These are phyloP conservation scores for Plasmodium vivax DNA, from an alignment of 169 alveolate genomes.

Conservation along the genomic window DNA sequence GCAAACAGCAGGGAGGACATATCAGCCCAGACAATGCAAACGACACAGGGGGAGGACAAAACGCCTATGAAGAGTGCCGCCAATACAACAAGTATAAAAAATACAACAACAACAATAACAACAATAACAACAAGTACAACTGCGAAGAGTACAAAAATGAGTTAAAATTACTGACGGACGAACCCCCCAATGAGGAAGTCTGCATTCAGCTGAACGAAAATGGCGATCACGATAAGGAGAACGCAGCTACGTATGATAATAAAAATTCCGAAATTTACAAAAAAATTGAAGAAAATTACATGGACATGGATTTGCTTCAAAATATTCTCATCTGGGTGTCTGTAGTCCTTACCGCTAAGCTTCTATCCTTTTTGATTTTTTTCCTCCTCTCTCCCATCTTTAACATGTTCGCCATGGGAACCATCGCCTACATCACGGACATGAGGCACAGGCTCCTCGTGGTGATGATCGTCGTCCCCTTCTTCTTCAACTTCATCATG, in stretches of 20 bases:
- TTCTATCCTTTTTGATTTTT: slow-evolving; percentile 18
- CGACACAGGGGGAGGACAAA: background rate
- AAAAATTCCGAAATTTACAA: slow-evolving; percentile 16
- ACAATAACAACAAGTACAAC: background rate
- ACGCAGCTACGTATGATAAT: slow-evolving; percentile 35
- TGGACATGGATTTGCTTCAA: background rate
- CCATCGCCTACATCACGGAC: slow-evolving; percentile 31
- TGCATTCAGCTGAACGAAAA: slow-evolving; percentile 15
- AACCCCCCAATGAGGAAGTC: background rate
- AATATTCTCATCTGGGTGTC: slow-evolving; percentile 27
- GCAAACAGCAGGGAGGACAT: background rate
- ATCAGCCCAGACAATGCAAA: background rate
- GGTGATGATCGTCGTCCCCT: slow-evolving; percentile 58
- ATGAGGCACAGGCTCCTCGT: slow-evolving; percentile 33
- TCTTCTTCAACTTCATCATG: slow-evolving; percentile 40
- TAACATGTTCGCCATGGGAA: slow-evolving; percentile 11
- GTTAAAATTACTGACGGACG: slow-evolving; percentile 9
- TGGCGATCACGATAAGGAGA: background rate
- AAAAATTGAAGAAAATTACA: slow-evolving; percentile 11
- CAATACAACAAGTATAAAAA: background rate
- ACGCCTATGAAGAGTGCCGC: background rate
- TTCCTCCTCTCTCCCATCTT: slow-evolving; percentile 41
- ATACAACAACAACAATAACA: background rate
- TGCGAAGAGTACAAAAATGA: slow-evolving; percentile 19
- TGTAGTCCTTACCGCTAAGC: slow-evolving; percentile 43